Evolutionary conservation across 352 stramenopile species (phyloP), one percentile per base, ranked within the genome.

Genomic region (Elongisporangium undulatum): DNA sequence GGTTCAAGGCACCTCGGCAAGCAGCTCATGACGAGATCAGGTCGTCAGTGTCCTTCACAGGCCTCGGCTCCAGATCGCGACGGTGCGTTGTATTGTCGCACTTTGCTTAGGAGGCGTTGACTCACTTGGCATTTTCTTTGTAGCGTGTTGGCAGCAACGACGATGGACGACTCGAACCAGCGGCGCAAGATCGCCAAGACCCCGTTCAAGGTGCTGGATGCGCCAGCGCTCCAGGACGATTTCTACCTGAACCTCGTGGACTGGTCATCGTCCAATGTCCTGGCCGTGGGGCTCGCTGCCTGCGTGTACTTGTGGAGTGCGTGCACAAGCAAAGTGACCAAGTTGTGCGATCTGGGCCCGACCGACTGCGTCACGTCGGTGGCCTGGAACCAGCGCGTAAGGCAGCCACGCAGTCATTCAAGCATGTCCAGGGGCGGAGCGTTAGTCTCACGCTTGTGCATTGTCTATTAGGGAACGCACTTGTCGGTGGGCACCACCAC

Each of bases 211-310:
- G 91, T 99, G n/a, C 72, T 99, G 23, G 96, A 99, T 76, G 97
- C 97, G 17, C 97, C 97, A 2, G 79, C 86, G 9, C 75, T 99
- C 5, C 90, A 98, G 67, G 97, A 99, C 74, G 97, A 99, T 70
- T 99, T 99, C 71, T 99, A 99, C 66, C 70, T 99, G 12, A 99
- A 99, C 67, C 77, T 99, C 0, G 94, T 99, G 9, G 95, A 99
- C 70, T 99, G 97, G 97, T 98, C 90, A 0, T 83, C 90, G 1
- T 77, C 87, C 12, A 99, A 99, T 64, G 87, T 99, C 9, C 74
- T 99, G 13, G 94, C 96, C 2, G 96, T 99, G 22, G 97, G 92
- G 16, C 82, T 99, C 7, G 96, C 90, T 13, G 79, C 84, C 19
- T 94, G 85, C 48, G 95, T 99, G 8, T 99, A 99, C 66, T 72